Conservation (phyloP, 768 basidiomycete genomes). For the Tulasnella sp. region DNA sequence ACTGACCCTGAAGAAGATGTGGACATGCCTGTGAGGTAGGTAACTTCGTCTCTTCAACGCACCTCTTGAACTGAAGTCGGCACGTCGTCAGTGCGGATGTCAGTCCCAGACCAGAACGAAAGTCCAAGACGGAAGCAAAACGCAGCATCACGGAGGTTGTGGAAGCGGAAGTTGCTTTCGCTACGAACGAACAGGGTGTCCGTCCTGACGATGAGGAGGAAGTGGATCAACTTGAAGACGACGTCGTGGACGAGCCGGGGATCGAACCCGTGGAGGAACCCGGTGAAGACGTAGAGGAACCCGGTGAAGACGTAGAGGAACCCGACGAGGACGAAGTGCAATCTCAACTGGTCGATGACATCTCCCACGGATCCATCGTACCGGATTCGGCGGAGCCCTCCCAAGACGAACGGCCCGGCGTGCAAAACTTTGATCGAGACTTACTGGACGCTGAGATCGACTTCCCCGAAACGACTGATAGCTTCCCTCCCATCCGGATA, state of each 20-base stretch:
- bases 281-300: no score
- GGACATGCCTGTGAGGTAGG: background rate
- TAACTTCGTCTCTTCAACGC: background rate
- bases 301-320: no score
- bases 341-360: background rate
- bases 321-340: no score
- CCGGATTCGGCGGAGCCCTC: background rate
- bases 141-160: background rate
- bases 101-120: background rate
- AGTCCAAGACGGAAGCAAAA: background rate
- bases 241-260: background rate
- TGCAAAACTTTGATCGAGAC: background rate
- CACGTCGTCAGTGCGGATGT: background rate
- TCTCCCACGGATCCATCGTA: background rate
- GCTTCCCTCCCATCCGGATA: constrained; percentile 22
- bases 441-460: background rate
- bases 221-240: background rate
- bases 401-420: background rate
- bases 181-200: background rate
- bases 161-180: background rate
- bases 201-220: background rate
- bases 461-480: constrained; percentile 12
- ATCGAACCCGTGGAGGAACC: no score
- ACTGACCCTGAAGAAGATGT: background rate
- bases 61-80: background rate